Percentiles rank a stretch among this genome's conserved stretches.
These are phyloP conservation scores for Beta lomatogona DNA, from an alignment of 179 eudicot genomes.

Conservation along the genomic window DNA sequence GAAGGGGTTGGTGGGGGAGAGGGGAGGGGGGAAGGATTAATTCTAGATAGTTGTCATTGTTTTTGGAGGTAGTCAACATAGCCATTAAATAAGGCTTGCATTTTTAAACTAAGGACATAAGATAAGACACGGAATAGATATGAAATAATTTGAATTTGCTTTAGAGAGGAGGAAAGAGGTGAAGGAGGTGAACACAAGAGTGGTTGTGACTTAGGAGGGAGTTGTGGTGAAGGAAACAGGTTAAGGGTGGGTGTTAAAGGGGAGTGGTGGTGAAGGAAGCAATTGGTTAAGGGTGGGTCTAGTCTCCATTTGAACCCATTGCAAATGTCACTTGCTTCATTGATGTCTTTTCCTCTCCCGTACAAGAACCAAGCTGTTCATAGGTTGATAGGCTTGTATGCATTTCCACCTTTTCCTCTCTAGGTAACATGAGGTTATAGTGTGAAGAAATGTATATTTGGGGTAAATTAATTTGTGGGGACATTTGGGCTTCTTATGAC, in stretches of 20 bases:
- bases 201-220: too few species aligned
- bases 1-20: too few species aligned
- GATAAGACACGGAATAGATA: too few species aligned
- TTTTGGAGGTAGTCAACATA: neutral
- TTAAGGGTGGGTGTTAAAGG: too few species aligned
- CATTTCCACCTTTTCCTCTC: neutral
- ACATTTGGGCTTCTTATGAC: neutral
- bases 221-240: too few species aligned
- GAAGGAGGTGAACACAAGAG: too few species aligned
- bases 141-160: too few species aligned
- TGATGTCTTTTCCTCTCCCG: neutral
- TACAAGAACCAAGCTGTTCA: neutral
- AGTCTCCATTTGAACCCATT: too few species aligned
- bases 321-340: too few species aligned
- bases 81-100: neutral
- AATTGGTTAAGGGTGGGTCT: too few species aligned
- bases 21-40: neutral
- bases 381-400: neutral
- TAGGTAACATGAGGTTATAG: neutral
- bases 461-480: neutral
- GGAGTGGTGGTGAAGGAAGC: too few species aligned
- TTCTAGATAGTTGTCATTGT: neutral
- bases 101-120: neutral
- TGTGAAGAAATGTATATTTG: neutral
- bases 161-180: too few species aligned